Evolutionary conservation across 495 filamentous ascomycete species (phyloP).

Genomic region (Hypoxylon trugodes): DNA sequence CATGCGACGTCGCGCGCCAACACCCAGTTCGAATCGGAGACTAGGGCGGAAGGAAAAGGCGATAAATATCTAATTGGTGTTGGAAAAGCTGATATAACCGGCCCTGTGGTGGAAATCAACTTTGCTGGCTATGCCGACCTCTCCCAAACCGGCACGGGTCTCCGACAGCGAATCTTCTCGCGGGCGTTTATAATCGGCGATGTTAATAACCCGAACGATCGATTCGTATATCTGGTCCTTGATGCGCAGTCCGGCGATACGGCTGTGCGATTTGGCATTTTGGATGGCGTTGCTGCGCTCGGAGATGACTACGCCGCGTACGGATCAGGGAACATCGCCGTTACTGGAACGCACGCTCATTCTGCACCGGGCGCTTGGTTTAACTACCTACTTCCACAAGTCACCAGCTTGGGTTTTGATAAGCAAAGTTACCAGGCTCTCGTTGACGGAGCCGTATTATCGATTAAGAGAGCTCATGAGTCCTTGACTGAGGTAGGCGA

Average conservation of each 20-base stretch:
- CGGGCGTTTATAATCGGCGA: slow-evolving; percentile 90
- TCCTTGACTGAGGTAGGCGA: slow-evolving; percentile 69
- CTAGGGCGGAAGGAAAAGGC: slow-evolving; percentile 46
- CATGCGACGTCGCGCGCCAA: slow-evolving; percentile 20
- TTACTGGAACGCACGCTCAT: slow-evolving; percentile 93
- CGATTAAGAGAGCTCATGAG: slow-evolving; percentile 84
- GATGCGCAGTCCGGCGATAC: slow-evolving; percentile 90
- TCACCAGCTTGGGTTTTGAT: slow-evolving; percentile 87
- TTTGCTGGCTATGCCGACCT: slow-evolving; percentile 78
- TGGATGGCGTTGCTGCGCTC: slow-evolving; percentile 73
- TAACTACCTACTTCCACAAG: slow-evolving; percentile 94
- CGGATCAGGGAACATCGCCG: slow-evolving; percentile 79
- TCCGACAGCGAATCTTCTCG: slow-evolving; percentile 86
- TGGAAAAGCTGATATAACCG: slow-evolving; percentile 95
- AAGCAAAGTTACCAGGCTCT: slow-evolving; percentile 89
- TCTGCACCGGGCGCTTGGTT: slow-evolving; percentile 93
- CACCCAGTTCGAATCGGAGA: slow-evolving; percentile 17
- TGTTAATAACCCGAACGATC: slow-evolving; percentile 69
- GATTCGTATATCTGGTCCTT: slow-evolving; percentile 87
- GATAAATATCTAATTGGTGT: slow-evolving; percentile 81
- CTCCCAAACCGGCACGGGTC: slow-evolving; percentile 79
- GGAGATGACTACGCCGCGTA: slow-evolving; percentile 65
- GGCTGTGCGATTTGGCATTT: slow-evolving; percentile 82
- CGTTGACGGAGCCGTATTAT: slow-evolving; percentile 84
- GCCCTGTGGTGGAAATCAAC: slow-evolving; percentile 67